phyloP scores from a whole-genome alignment of 169 alveolate genomes.

The Amoebophrya sp. region DNA sequence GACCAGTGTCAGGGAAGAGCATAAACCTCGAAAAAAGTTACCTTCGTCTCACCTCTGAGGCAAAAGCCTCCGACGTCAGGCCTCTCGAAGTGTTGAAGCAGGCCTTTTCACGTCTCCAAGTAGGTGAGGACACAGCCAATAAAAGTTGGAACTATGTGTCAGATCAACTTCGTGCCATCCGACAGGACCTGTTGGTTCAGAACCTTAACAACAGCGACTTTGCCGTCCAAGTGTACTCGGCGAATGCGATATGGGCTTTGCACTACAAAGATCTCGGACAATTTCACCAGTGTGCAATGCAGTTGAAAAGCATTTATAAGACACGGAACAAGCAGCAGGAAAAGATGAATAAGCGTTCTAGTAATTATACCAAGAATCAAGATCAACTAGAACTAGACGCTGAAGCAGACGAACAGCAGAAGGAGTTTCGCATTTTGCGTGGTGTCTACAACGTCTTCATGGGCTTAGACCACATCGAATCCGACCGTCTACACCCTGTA shows the following conservation, averaged over 20 bases:
- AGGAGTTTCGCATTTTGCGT: neutral
- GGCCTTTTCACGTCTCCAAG: neutral
- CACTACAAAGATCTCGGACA: neutral
- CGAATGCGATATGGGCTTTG: neutral
- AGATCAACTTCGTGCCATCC: neutral
- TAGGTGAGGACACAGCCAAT: neutral
- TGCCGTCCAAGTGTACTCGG: neutral
- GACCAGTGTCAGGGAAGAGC: neutral
- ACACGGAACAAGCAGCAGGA: too few species aligned
- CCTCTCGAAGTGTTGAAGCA: neutral
- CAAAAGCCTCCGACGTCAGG: neutral
- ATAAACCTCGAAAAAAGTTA: neutral
- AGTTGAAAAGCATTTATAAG: neutral
- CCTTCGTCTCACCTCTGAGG: neutral
- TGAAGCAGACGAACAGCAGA: neutral
- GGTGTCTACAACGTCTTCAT: neutral
- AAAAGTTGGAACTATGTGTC: neutral
- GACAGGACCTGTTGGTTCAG: neutral
- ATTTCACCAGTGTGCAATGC: slow-evolving; percentile 3
- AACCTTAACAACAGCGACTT: neutral
- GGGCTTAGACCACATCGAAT: neutral
- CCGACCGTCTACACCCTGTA: neutral
- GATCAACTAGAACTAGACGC: neutral
- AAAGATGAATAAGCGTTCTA: too few species aligned
- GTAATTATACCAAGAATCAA: neutral